phyloP scores from a whole-genome alignment of 2,329 filamentous ascomycete species.

The Gaeumannomyces sp. region DNA sequence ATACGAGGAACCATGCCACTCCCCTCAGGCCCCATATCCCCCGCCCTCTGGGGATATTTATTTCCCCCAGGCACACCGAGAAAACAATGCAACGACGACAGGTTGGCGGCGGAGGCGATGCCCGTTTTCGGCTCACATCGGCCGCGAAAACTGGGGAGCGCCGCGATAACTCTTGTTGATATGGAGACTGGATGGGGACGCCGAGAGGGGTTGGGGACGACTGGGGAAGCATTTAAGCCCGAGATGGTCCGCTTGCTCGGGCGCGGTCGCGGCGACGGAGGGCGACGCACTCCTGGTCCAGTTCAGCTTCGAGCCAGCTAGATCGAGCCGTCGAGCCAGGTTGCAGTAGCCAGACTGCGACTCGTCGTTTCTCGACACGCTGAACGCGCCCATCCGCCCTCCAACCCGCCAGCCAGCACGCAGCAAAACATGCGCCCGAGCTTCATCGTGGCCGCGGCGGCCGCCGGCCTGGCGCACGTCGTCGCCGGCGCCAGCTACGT shows the following conservation, averaged over 20 bases:
- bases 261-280: not conserved
- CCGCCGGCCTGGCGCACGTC: conserved; percentile 1
- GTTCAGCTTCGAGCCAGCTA: no score
- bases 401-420: not conserved
- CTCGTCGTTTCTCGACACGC: not conserved
- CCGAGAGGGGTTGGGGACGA: not conserved
- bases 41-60: not conserved
- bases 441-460: conserved; percentile 2
- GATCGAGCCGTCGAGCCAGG: not conserved
- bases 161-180: not conserved
- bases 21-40: no score
- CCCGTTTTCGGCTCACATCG: not conserved
- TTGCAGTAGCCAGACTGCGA: no score
- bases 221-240: not conserved
- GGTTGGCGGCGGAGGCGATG: no score
- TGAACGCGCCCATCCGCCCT: not conserved
- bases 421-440: not conserved
- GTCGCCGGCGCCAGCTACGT: conserved; percentile 1
- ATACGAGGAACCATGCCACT: not conserved
- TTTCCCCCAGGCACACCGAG: not conserved
- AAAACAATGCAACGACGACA: no score
- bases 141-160: not conserved
- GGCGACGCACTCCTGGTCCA: not conserved
- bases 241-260: not conserved
- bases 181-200: not conserved